Conservation (phyloP, 2,329 filamentous ascomycete species). For the Diplodia sapinea region DNA sequence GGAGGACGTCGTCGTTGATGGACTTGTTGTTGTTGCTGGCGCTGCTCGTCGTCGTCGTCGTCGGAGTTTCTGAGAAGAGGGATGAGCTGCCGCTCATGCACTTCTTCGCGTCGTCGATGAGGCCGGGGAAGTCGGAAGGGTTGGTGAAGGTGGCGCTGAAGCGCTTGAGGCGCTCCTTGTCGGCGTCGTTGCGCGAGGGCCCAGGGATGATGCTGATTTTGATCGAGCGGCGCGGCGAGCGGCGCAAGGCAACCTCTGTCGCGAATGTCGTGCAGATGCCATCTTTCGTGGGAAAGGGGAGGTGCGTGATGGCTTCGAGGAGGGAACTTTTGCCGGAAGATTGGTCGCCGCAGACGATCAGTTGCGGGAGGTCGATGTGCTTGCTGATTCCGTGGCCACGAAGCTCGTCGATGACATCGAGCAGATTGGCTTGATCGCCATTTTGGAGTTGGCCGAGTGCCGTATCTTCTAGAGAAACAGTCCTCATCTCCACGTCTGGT, state of each 20-base stretch:
- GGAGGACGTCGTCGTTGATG: slow-evolving; percentile 39
- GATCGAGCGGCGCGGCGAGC: slow-evolving; percentile 45
- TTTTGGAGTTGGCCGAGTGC: slow-evolving; percentile 40
- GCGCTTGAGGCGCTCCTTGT: slow-evolving; percentile 40
- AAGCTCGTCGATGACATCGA: slow-evolving; percentile 62
- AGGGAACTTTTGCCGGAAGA: slow-evolving; percentile 69
- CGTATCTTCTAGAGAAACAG: neutral
- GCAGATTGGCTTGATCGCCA: slow-evolving; percentile 48
- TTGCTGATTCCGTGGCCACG: slow-evolving; percentile 52
- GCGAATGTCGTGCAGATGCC: slow-evolving; percentile 66
- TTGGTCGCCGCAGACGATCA: slow-evolving; percentile 66
- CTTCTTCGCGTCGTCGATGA: slow-evolving; percentile 59
- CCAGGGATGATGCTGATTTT: slow-evolving; percentile 51
- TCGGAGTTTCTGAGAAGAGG: neutral
- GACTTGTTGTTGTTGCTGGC: slow-evolving; percentile 27
- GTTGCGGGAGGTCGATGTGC: slow-evolving; percentile 58
- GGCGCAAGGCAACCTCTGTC: slow-evolving; percentile 63
- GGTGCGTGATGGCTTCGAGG: slow-evolving; percentile 66
- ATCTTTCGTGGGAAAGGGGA: slow-evolving; percentile 64
- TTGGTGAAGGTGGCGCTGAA: slow-evolving; percentile 43
- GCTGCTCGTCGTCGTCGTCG: slow-evolving; percentile 30
- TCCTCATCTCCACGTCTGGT: neutral
- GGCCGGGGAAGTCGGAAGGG: slow-evolving; percentile 49
- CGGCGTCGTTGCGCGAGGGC: slow-evolving; percentile 35
- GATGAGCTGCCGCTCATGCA: slow-evolving; percentile 52